These are phyloP conservation scores for Rutstroemia sp. DNA, from an alignment of 2,329 filamentous ascomycete species.

Conservation along the genomic window DNA sequence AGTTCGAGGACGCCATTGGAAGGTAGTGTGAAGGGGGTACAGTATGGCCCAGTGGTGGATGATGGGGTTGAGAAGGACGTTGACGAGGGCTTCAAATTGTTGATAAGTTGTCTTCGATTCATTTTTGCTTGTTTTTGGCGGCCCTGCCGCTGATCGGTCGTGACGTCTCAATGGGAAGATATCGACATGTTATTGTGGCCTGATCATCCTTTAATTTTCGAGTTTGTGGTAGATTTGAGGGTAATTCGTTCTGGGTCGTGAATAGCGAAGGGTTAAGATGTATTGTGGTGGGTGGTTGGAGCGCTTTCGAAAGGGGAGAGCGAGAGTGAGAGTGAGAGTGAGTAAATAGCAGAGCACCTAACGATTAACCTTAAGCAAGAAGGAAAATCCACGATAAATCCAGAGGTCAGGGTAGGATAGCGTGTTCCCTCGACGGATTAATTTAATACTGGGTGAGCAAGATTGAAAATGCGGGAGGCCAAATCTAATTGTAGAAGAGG, in stretches of 20 bases:
- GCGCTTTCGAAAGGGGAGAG: neutral
- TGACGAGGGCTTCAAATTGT: constrained; percentile 15
- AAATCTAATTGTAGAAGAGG: too few species aligned
- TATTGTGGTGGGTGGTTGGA: too few species aligned
- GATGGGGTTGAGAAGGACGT: constrained; percentile 29
- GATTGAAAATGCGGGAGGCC: neutral
- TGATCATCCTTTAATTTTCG: neutral
- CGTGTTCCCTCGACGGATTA: too few species aligned
- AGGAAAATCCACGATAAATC: neutral
- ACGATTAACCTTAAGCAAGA: neutral
- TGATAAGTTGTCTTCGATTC: constrained; percentile 27
- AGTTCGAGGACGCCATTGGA: constrained; percentile 44
- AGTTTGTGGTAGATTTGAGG: neutral
- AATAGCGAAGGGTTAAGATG: too few species aligned
- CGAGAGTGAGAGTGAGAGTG: neutral
- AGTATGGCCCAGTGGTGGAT: constrained; percentile 38
- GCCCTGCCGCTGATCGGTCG: constrained; percentile 21
- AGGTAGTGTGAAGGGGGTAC: constrained; percentile 55
- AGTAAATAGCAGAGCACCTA: neutral
- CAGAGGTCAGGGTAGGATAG: too few species aligned
- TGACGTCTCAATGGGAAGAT: constrained; percentile 9
- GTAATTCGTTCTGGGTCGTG: too few species aligned
- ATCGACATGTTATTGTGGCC: constrained; percentile 3
- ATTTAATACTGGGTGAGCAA: neutral
- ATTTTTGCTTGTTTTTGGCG: constrained; percentile 19